Evolutionary conservation across 805 yeast species (phyloP).

Genomic region (Metschnikowia dekortorum): DNA sequence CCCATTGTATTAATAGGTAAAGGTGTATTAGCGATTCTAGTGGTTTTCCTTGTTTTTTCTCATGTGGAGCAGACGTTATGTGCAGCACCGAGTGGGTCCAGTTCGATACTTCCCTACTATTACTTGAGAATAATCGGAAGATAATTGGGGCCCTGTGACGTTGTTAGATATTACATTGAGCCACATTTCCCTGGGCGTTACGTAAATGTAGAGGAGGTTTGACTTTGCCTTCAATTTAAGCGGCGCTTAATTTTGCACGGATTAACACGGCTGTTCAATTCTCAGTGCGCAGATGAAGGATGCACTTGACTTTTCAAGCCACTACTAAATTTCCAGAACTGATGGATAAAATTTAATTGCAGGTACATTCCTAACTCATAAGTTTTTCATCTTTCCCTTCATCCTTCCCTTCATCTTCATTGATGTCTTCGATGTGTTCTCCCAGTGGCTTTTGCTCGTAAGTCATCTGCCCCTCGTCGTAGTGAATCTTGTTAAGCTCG

Average conservation of each 20-base stretch:
- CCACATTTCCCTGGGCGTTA: too few relatives aligned
- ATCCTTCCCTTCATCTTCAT: slow-evolving; percentile 8
- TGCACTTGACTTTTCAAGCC: too few relatives aligned
- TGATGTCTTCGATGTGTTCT: slow-evolving; percentile 5
- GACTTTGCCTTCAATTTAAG: too few relatives aligned
- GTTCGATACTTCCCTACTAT: background rate
- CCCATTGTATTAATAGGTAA: slow-evolving; percentile 50
- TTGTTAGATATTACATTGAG: too few relatives aligned
- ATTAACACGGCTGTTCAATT: too few relatives aligned
- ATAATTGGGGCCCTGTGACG: too few relatives aligned
- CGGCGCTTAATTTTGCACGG: too few relatives aligned
- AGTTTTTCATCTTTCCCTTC: slow-evolving; percentile 9
- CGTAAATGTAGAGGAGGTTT: too few relatives aligned
- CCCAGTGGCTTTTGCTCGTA: slow-evolving; percentile 5
- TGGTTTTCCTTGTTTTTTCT: background rate
- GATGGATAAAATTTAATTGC: too few relatives aligned
- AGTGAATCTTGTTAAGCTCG: slow-evolving; percentile 30
- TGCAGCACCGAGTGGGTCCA: background rate
- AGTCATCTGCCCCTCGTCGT: background rate
- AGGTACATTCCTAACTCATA: background rate
- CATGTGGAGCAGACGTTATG: slow-evolving; percentile 1
- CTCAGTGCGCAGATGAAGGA: too few relatives aligned
- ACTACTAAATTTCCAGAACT: too few relatives aligned
- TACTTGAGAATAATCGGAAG: background rate
- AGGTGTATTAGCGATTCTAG: background rate